Percentiles rank a stretch among this genome's conserved stretches.
Evolutionary conservation across 2,329 filamentous ascomycete species (phyloP).

Genomic region (Ascochyta koolunga): DNA sequence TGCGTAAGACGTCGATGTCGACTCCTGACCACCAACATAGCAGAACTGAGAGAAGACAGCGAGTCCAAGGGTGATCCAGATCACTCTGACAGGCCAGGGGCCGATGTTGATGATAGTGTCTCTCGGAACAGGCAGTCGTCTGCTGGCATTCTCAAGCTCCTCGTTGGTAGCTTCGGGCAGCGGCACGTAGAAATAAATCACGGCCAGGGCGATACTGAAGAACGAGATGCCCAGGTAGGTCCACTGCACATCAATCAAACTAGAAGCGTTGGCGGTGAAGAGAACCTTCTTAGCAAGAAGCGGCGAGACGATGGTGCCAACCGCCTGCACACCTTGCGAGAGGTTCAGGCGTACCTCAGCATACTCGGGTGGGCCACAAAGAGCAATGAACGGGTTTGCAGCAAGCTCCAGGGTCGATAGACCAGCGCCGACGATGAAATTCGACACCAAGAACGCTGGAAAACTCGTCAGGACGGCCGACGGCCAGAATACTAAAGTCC

Average conservation of each 20-base stretch:
- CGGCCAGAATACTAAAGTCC: constrained; percentile 68
- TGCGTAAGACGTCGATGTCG: constrained; percentile 56
- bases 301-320: constrained; percentile 65
- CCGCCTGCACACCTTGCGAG: constrained; percentile 66
- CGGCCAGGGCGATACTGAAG: constrained; percentile 63
- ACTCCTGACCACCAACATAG: constrained; percentile 67
- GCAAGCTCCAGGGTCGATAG: constrained; percentile 65
- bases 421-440: constrained; percentile 67
- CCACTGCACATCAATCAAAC: constrained; percentile 67
- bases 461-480: constrained; percentile 68
- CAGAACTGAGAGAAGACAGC: constrained; percentile 63
- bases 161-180: constrained; percentile 67
- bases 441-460: constrained; percentile 65
- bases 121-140: constrained; percentile 47
- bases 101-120: constrained; percentile 52
- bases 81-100: constrained; percentile 53
- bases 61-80: constrained; percentile 62
- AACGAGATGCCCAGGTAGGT: constrained; percentile 68
- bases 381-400: constrained; percentile 66
- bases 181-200: constrained; percentile 66
- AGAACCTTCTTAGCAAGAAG: constrained; percentile 65
- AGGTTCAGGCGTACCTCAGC: constrained; percentile 66
- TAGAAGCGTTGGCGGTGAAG: constrained; percentile 58
- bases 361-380: constrained; percentile 66
- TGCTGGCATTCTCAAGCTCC: constrained; percentile 62